phyloP scores from a whole-genome alignment of 176 grass and related monocot species.

The Oryza coarctata region DNA sequence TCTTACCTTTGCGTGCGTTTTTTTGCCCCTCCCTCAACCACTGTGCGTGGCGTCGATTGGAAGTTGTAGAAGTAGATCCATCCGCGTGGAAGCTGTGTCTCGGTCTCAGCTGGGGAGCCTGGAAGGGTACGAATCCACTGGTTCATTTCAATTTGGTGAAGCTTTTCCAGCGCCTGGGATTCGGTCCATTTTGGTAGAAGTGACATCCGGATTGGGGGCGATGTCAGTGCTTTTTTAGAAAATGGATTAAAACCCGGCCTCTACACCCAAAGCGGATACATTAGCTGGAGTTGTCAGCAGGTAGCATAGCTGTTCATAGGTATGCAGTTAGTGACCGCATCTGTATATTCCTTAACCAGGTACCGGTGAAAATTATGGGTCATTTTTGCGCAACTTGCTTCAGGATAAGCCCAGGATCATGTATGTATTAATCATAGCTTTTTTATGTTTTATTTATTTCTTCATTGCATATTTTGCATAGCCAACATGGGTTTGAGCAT shows the following conservation, averaged over 20 bases:
- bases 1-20: neutral
- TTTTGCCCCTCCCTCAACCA: neutral
- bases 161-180: neutral
- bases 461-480: neutral
- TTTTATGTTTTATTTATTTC: neutral
- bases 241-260: too few relatives aligned
- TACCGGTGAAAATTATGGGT: neutral
- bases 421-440: conserved; percentile 45
- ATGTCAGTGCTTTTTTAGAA: too few relatives aligned
- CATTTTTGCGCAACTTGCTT: conserved; percentile 44
- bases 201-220: neutral
- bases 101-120: neutral
- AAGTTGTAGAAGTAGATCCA: neutral
- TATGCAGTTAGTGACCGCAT: neutral
- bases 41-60: neutral
- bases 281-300: neutral
- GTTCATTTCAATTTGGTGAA: neutral
- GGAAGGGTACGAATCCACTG: neutral
- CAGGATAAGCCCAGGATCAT: conserved; percentile 48
- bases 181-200: neutral
- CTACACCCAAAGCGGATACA: too few relatives aligned
- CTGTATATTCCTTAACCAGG: neutral
- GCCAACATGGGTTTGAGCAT: neutral
- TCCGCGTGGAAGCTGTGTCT: neutral
- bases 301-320: neutral